These are phyloP conservation scores for Trichoderma endophyticum DNA, from an alignment of 2,329 filamentous ascomycete species.

Conservation along the genomic window DNA sequence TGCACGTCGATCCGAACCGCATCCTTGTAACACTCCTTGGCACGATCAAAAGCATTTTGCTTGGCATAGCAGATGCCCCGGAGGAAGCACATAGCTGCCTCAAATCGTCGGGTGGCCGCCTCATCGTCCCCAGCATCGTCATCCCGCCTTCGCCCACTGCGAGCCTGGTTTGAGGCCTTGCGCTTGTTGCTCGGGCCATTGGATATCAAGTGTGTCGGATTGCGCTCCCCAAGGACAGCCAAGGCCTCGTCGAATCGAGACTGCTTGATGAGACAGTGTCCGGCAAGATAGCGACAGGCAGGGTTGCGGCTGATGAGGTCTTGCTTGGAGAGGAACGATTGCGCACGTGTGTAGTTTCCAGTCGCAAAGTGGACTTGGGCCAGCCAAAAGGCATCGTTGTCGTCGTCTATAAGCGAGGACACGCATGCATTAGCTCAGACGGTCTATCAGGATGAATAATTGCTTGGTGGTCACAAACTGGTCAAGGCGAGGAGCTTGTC, in stretches of 20 bases:
- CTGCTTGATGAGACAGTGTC: constrained; percentile 92
- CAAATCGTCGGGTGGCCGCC: constrained; percentile 73
- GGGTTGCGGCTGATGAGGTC: constrained; percentile 78
- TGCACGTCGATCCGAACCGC: constrained; percentile 95
- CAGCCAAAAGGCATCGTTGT: constrained; percentile 93
- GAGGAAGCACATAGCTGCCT: constrained; percentile 96
- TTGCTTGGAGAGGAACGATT: constrained; percentile 79
- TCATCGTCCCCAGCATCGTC: constrained; percentile 60
- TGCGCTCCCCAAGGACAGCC: constrained; percentile 81
- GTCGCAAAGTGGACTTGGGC: constrained; percentile 97
- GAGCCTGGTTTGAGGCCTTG: constrained; percentile 33
- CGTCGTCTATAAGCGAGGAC: constrained; percentile 61
- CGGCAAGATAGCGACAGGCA: constrained; percentile 87
- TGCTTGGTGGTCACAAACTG: constrained; percentile 55
- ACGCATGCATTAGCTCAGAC: constrained; percentile 13
- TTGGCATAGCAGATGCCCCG: constrained; percentile 93
- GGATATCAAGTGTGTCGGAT: constrained; percentile 82
- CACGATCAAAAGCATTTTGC: constrained; percentile 93
- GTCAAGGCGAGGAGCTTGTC: constrained; percentile 95
- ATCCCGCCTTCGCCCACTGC: constrained; percentile 32
- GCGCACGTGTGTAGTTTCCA: constrained; percentile 89
- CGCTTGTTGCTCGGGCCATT: constrained; percentile 44
- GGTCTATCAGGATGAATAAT: background rate
- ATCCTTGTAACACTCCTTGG: constrained; percentile 98
- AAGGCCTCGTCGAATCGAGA: constrained; percentile 86